Conservation (phyloP, 768 basidiomycete genomes). For the Russula dissimulans region DNA sequence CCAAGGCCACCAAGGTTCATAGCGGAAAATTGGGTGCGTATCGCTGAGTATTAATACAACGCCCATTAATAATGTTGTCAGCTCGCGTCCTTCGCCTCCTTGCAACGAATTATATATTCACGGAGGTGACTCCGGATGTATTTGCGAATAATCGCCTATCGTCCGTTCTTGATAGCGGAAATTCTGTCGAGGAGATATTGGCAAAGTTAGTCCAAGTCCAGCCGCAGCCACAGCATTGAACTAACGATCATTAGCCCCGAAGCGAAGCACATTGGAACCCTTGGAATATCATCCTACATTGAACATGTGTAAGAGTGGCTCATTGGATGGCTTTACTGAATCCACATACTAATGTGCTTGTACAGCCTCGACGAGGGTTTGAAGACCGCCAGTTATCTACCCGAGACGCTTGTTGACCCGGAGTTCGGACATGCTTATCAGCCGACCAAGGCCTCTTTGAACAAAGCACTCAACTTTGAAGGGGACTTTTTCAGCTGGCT, state of each 20-base stretch:
- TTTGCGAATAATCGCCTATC: conserved; percentile 26
- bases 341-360: not conserved
- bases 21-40: conserved; percentile 15
- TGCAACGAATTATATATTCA: conserved; percentile 25
- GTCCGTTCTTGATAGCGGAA: conserved; percentile 26
- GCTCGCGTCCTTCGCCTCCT: conserved; percentile 25
- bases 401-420: conserved; percentile 20
- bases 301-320: conserved; percentile 5
- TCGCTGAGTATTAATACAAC: not conserved
- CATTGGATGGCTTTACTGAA: not conserved
- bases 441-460: not conserved
- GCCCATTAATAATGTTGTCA: not conserved
- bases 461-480: not conserved
- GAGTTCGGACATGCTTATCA: not conserved
- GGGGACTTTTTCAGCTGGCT: not conserved
- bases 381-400: conserved; percentile 20
- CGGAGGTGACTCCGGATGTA: conserved; percentile 22
- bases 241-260: conserved; percentile 1
- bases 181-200: conserved; percentile 19
- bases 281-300: conserved; percentile 1
- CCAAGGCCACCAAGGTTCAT: conserved; percentile 23
- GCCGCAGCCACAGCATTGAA: too few relatives aligned
- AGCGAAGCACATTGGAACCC: conserved; percentile 5
- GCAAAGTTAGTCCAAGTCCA: not conserved
- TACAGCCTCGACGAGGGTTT: conserved; percentile 19